Conservation (phyloP, 305 asterid species). For the Withania somnifera region DNA sequence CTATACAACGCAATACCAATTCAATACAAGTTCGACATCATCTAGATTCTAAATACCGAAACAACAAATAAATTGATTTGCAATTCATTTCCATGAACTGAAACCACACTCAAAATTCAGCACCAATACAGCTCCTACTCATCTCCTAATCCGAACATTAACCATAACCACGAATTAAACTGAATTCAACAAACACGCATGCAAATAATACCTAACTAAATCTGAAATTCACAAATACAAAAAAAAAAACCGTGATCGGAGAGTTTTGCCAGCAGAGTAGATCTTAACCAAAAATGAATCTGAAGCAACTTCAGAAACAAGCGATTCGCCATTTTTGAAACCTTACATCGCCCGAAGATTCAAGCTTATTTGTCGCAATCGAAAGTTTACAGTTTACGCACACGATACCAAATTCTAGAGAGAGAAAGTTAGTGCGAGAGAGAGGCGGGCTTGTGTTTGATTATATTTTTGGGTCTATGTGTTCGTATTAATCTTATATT, state of each 20-base stretch:
- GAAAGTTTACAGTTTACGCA: background rate
- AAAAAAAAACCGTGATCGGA: constrained; percentile 26
- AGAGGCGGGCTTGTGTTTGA: constrained; percentile 42
- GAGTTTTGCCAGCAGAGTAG: constrained; percentile 42
- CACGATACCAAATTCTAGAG: constrained; percentile 10
- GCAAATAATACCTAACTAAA: background rate
- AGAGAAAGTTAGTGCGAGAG: background rate
- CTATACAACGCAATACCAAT: background rate
- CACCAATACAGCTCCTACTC: background rate
- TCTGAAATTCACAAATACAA: background rate
- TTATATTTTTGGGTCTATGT: constrained; percentile 18
- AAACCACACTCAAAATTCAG: background rate
- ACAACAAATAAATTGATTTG: background rate
- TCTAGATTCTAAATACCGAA: background rate
- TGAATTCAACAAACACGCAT: background rate
- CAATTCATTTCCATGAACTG: background rate
- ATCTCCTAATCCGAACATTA: background rate
- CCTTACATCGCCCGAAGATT: constrained; percentile 24
- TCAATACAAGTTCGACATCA: background rate
- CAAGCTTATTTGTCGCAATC: constrained; percentile 19
- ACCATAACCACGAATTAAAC: constrained; percentile 1
- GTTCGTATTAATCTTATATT: background rate
- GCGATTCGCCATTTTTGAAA: constrained; percentile 37
- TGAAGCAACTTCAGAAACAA: constrained; percentile 18
- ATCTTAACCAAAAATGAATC: constrained; percentile 43